A percentile compares a stretch with the other conserved stretches of the same genome.
Conservation (phyloP, 176 grass and related monocot genomes). For the Hsuehochloa calcarea region DNA sequence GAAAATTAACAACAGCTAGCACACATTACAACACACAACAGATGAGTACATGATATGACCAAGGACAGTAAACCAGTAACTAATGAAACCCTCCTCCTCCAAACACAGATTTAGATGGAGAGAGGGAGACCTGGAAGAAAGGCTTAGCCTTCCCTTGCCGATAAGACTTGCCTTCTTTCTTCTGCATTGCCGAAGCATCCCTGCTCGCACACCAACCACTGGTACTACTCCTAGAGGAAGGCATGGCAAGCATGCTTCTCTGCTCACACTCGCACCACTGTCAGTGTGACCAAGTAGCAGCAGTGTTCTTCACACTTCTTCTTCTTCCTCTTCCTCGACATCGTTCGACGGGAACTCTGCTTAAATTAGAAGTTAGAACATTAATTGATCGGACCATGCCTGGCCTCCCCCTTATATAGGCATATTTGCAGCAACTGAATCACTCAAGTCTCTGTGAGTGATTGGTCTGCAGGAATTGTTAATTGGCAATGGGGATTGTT, state of each 20-base stretch:
- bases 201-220: conserved; percentile 18
- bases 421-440: conserved; percentile 17
- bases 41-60: not conserved
- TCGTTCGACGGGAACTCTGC: conserved; percentile 4
- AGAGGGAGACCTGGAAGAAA: conserved; percentile 76
- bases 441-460: not conserved
- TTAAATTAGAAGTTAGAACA: conserved; percentile 2
- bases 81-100: conserved; percentile 22
- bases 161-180: conserved; percentile 74
- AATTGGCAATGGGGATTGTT: conserved; percentile 31
- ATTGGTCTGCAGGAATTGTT: conserved; percentile 25
- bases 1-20: not conserved
- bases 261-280: not conserved
- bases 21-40: conserved; percentile 10
- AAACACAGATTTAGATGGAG: conserved; percentile 51
- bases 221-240: not conserved
- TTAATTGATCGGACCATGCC: conserved; percentile 16
- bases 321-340: conserved; percentile 56
- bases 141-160: conserved; percentile 78
- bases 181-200: conserved; percentile 29
- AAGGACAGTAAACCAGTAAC: conserved; percentile 19
- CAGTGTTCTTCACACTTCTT: conserved; percentile 22
- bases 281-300: not conserved
- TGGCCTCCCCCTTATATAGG: conserved; percentile 38
- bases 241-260: conserved; percentile 38